Base-by-base conservation (phyloP, 805 yeast genomes). In the Cyberlindnera petersonii region DNA sequence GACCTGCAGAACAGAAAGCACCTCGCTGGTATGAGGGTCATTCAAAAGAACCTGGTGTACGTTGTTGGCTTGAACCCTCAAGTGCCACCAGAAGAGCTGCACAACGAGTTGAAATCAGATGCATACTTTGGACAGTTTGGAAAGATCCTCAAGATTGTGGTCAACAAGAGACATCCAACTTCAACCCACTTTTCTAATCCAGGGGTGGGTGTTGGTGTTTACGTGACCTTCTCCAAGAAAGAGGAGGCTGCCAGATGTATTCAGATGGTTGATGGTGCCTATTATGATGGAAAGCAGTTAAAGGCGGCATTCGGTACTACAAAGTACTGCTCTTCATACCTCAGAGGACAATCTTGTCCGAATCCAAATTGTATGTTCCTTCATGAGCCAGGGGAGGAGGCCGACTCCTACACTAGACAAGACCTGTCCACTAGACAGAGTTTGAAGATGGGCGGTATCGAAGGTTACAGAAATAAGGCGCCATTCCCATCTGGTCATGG, bases 341-440 rank as follows among this genome's bases (percentile, higher is more conserved):
- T 93, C 48, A 75, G 97, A 51, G 97, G 96, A 26, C 94, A 86
- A 60, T 82, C 93, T 9, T 93, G 99, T 66, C 98, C 96, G 43
- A 93, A 93, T 64, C 98, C 98, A 46, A 87, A 88, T 58, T 93
- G 99, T 72, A 93, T 93, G 98, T 93, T 93, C 56, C 72, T 93
- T 55, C 99, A 93, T 61, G 98, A 93, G 64, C 98, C 98, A 6
- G 98, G 99, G 43, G 99, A 93, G 68, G 98, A 93, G 62, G 98
- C 98, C 2, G 98, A 93, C 55, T 84, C 95, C 9, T 91, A 86
- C 65, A 86, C 95, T 20, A 79, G 96, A 38, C 88, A 86, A 56
- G 94, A 86, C 56, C 69, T 86, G 54, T 79, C 88, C 5, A 84
- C 93, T 4, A 82, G 85, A 59, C 79, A 78, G 49, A 78, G 79